Percentiles rank a stretch among this genome's conserved stretches.
Evolutionary conservation across 1,139 yeast species (phyloP).

Genomic region (Nakaseomyces delphensis): DNA sequence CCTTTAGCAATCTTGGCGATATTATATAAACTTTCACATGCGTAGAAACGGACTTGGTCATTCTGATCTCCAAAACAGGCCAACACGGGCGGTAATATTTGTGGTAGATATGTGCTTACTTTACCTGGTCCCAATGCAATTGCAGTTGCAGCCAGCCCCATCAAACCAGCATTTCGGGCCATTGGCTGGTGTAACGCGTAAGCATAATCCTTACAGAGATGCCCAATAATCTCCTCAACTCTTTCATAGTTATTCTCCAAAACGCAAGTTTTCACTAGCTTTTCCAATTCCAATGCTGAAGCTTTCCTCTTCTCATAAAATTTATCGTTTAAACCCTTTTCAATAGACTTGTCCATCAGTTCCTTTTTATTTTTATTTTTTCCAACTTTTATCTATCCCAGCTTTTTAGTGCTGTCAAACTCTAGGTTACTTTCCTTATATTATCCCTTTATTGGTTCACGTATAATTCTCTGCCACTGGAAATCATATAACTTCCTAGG

Average conservation of each 20-base stretch:
- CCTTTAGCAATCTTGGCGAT: conserved; percentile 97
- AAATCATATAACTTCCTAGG: too few species aligned
- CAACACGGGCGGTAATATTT: conserved; percentile 83
- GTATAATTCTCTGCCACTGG: too few species aligned
- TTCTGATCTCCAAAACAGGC: conserved; percentile 97
- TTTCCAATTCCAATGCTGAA: conserved; percentile 86
- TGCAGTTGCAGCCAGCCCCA: conserved; percentile 70
- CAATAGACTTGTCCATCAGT: conserved; percentile 55
- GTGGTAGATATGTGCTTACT: conserved; percentile 66
- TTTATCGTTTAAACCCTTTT: conserved; percentile 80
- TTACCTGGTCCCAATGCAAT: conserved; percentile 69
- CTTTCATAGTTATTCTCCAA: conserved; percentile 59
- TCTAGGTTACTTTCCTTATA: too few species aligned
- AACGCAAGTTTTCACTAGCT: conserved; percentile 63
- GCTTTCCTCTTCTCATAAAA: conserved; percentile 90
- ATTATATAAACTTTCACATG: conserved; percentile 92
- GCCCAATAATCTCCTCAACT: conserved; percentile 60
- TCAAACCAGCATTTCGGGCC: conserved; percentile 67
- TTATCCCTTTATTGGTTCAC: too few species aligned
- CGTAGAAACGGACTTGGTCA: conserved; percentile 91
- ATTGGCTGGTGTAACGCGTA: conserved; percentile 72
- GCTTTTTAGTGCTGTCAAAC: too few species aligned
- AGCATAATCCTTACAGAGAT: conserved; percentile 60
- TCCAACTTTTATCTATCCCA: not conserved
- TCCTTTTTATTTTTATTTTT: not conserved